Percentiles rank a stretch among this genome's conserved stretches.
These are phyloP conservation scores for Lomentospora prolificans DNA, from an alignment of 2,329 filamentous ascomycete genomes.

Conservation along the genomic window DNA sequence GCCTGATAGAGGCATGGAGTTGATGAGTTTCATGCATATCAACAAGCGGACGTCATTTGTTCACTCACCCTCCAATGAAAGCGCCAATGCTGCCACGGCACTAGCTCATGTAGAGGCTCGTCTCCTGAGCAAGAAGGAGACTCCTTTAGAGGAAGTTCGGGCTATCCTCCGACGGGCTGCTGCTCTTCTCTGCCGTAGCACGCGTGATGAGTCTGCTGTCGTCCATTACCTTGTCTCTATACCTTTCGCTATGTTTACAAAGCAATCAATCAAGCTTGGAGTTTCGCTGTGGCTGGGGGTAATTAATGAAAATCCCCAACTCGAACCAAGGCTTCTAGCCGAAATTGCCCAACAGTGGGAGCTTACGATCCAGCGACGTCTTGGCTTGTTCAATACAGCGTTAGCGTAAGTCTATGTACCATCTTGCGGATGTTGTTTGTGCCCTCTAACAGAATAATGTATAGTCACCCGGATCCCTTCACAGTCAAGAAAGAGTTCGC, in stretches of 20 bases:
- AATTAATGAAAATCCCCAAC: slow-evolving; percentile 85
- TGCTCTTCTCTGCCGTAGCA: slow-evolving; percentile 70
- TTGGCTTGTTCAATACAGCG: slow-evolving; percentile 69
- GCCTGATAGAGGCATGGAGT: slow-evolving; percentile 57
- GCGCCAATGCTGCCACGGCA: slow-evolving; percentile 50
- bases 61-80: slow-evolving; percentile 41
- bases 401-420: slow-evolving; percentile 43
- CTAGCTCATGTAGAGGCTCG: slow-evolving; percentile 65
- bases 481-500: slow-evolving; percentile 87
- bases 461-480: slow-evolving; percentile 72
- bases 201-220: slow-evolving; percentile 66
- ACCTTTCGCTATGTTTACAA: slow-evolving; percentile 86
- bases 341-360: slow-evolving; percentile 93
- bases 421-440: neutral
- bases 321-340: slow-evolving; percentile 76
- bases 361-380: slow-evolving; percentile 62
- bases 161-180: slow-evolving; percentile 78
- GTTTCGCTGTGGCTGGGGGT: slow-evolving; percentile 95
- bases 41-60: slow-evolving; percentile 43
- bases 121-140: slow-evolving; percentile 56
- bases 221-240: slow-evolving; percentile 84
- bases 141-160: slow-evolving; percentile 65
- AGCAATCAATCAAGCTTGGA: slow-evolving; percentile 89
- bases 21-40: slow-evolving; percentile 50
- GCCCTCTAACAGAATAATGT: too few species aligned